Evolutionary conservation across 345 rosid genomes (phyloP), one percentile per base, ranked within the genome.

Genomic region (Corchorus olitorius): DNA sequence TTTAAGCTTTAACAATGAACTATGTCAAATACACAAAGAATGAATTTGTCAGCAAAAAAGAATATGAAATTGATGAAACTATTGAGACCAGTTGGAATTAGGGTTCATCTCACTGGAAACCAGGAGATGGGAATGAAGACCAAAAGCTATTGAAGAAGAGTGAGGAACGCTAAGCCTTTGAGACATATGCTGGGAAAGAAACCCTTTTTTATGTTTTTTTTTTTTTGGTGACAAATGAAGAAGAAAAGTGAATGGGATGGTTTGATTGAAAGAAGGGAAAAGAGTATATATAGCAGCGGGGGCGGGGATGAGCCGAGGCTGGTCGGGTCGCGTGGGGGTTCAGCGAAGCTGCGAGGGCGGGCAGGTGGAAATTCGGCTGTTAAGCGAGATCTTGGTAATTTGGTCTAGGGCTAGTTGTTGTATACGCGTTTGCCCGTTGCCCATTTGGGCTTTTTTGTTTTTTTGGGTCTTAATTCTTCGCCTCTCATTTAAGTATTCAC

Each of bases 141-240:
- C 76, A 17, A 83, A 88, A 73, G 97, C 97, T 2, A 83, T 77
- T 41, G 91, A 84, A 56, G 92, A 93, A 75, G 82, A 90, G 83
- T 90, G 98, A 76, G 93, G 94, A 53, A 90, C 86, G 82, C 50
- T 67, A 43, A 88, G 82, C 75, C 98, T 90, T 49, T 93, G 97
- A 90, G 97, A 92, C 97, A 90, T 91, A 87, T 22, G 87, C 88
- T 53, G 78, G 65, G 12, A 7, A 35, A 70, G 13, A 46, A 63
- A 56, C 27, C 58, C 65, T 65, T 61, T 75, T 63, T 43, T 71
- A 49, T 11, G 9, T 45, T 17, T 49, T 76, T 70, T 69, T 76
- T 15, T 54, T 6, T 52, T 60, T 9, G 5, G 17, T 45, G 43
- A 37, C n/a, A 15, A 33, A 56, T 6, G 35, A 41, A 41, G 41